Percentiles rank a stretch among this genome's conserved stretches.
phyloP scores from a whole-genome alignment of 1,139 yeast genomes.

The Candida sanyaensis region DNA sequence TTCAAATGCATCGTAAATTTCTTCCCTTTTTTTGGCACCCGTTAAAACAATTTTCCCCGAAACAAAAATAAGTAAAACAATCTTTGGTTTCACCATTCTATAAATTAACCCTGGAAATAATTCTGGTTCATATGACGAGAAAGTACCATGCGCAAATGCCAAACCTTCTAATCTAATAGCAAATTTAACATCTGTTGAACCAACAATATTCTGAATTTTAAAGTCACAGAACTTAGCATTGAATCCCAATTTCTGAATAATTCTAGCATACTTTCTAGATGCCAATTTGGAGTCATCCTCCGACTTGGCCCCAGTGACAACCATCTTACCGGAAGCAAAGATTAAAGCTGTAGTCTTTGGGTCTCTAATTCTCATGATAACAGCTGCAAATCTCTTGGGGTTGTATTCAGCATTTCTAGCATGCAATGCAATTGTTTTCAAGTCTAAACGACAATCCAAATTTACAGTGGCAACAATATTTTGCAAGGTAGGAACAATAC shows the following conservation, averaged over 20 bases:
- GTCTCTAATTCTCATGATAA: slow-evolving; percentile 98
- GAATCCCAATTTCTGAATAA: slow-evolving; percentile 96
- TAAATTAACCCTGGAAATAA: slow-evolving; percentile 97
- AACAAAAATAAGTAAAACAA: slow-evolving; percentile 91
- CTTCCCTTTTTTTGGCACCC: slow-evolving; percentile 99
- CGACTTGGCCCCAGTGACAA: slow-evolving; percentile 98
- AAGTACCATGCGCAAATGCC: slow-evolving; percentile 98
- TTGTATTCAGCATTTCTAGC: slow-evolving; percentile 99
- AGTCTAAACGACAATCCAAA: slow-evolving; percentile 91
- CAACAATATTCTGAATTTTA: slow-evolving; percentile 96
- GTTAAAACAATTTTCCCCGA: slow-evolving; percentile 97
- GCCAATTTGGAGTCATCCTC: slow-evolving; percentile 98
- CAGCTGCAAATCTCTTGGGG: slow-evolving; percentile 98
- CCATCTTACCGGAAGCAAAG: slow-evolving; percentile 99
- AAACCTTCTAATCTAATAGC: slow-evolving; percentile 97
- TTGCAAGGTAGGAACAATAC: slow-evolving; percentile 94
- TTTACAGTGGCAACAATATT: slow-evolving; percentile 98
- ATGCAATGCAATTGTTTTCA: slow-evolving; percentile 95
- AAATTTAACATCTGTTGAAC: slow-evolving; percentile 97
- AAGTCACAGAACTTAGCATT: slow-evolving; percentile 95
- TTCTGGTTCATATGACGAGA: slow-evolving; percentile 98
- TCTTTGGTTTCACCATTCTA: slow-evolving; percentile 99
- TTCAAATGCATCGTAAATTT: slow-evolving; percentile 96
- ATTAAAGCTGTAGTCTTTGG: slow-evolving; percentile 98
- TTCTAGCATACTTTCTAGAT: slow-evolving; percentile 95